Percentiles rank a stretch among this genome's conserved stretches.
phyloP scores from a whole-genome alignment of 805 yeast species.

The Hanseniaspora thailandica region DNA sequence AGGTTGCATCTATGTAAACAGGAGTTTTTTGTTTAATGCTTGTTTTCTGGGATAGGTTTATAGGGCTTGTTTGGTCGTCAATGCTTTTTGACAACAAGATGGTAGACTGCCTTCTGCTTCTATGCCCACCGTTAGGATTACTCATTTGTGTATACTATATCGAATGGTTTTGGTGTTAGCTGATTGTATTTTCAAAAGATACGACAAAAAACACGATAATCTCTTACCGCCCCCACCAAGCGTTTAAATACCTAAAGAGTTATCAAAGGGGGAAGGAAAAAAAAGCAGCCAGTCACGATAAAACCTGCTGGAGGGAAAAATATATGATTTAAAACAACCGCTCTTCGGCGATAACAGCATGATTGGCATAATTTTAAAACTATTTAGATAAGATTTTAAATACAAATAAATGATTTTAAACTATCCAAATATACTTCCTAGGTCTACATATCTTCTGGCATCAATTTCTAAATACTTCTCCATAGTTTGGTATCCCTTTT shows the following conservation, averaged over 20 bases:
- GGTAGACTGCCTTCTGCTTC: conserved; percentile 19
- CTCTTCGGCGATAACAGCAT: too few species aligned
- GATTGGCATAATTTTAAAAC: too few species aligned
- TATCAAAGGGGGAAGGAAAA: too few species aligned
- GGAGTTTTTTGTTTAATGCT: neutral
- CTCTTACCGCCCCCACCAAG: too few species aligned
- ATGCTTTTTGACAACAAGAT: conserved; percentile 17
- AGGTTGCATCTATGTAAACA: conserved; percentile 23
- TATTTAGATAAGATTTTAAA: too few species aligned
- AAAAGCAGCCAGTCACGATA: too few species aligned
- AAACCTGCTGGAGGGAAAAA: too few species aligned
- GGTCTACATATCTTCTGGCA: conserved; percentile 81
- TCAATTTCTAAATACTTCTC: conserved; percentile 64
- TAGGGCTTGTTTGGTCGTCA: conserved; percentile 15
- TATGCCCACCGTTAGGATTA: conserved; percentile 1
- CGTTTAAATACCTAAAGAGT: too few species aligned
- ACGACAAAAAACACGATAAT: too few species aligned
- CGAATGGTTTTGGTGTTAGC: too few species aligned
- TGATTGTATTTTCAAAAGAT: too few species aligned
- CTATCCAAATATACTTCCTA: conserved; percentile 36
- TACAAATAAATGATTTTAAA: conserved; percentile 24
- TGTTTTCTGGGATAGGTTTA: conserved; percentile 14
- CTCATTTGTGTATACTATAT: neutral
- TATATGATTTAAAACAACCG: too few species aligned
- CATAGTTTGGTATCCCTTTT: conserved; percentile 38